Evolutionary conservation across 306 rosid genomes (phyloP).

Genomic region (Corylus americana): DNA sequence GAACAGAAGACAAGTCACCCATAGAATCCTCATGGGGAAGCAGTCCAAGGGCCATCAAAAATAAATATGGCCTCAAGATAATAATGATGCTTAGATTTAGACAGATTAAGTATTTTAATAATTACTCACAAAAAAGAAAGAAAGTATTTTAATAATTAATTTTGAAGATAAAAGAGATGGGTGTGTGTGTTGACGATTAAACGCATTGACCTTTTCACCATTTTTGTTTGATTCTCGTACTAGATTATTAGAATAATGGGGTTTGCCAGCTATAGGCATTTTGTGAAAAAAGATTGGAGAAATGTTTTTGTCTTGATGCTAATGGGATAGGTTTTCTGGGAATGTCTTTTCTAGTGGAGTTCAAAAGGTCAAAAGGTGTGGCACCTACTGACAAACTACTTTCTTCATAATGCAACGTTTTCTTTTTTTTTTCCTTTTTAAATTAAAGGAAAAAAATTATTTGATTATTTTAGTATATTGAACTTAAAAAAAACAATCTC

Average conservation of each 20-base stretch:
- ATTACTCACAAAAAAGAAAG: too few relatives aligned
- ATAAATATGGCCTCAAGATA: conserved; percentile 30
- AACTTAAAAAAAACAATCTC: too few relatives aligned
- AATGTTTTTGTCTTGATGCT: conserved; percentile 4
- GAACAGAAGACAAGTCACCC: conserved; percentile 31
- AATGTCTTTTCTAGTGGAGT: conserved; percentile 38
- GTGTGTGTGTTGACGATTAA: conserved; percentile 23
- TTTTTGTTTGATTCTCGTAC: conserved; percentile 41
- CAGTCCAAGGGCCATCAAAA: conserved; percentile 25
- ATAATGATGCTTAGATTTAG: conserved; percentile 31
- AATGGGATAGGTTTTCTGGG: conserved; percentile 20
- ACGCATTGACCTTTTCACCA: conserved; percentile 46
- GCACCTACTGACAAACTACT: conserved; percentile 28
- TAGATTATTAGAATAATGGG: conserved; percentile 28
- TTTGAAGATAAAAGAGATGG: conserved; percentile 24
- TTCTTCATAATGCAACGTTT: background rate
- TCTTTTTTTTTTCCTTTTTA: too few relatives aligned
- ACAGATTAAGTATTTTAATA: too few relatives aligned
- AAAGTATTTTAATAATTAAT: background rate
- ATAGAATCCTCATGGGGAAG: conserved; percentile 35
- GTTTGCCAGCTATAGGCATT: conserved; percentile 46
- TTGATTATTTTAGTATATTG: too few relatives aligned
- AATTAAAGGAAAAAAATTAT: too few relatives aligned
- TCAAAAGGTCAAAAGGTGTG: conserved; percentile 39
- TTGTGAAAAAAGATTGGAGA: conserved; percentile 24